These are phyloP conservation scores for Gastroboletus turbinatus DNA, from an alignment of 1,284 basidiomycete species.

Conservation along the genomic window DNA sequence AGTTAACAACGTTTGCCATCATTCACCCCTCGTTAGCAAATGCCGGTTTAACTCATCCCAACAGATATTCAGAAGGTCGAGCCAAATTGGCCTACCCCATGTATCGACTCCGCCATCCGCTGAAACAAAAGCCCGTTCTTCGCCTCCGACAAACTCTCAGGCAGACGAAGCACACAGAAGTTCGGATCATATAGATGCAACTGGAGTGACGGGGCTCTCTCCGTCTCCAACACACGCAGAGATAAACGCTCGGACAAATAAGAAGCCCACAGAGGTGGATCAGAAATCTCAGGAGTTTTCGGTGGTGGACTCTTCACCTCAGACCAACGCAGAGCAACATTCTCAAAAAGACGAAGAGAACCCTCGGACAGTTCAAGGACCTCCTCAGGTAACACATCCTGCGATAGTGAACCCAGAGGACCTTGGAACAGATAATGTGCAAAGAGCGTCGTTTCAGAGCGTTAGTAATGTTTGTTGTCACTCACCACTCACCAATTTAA, in stretches of 20 bases:
- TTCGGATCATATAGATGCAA: no score
- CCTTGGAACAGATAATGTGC: conserved; percentile 8
- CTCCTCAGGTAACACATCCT: neutral
- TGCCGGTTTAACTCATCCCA: neutral
- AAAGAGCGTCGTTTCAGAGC: no score
- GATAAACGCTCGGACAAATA: no score
- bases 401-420: neutral
- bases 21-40: neutral
- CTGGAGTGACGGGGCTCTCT: no score
- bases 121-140: no score
- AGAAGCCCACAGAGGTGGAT: neutral
- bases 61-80: no score
- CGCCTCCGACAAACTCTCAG: no score
- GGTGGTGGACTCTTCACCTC: neutral
- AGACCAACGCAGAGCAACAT: neutral
- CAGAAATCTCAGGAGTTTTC: neutral
- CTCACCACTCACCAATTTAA: neutral
- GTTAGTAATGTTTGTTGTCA: neutral
- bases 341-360: neutral
- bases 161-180: no score
- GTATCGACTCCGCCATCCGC: no score
- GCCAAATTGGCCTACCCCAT: no score
- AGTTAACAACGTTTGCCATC: neutral
- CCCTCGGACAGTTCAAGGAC: neutral
- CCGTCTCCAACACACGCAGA: no score